Base-by-base conservation (phyloP, 768 basidiomycete genomes). In the Phylloporus arenicola region DNA sequence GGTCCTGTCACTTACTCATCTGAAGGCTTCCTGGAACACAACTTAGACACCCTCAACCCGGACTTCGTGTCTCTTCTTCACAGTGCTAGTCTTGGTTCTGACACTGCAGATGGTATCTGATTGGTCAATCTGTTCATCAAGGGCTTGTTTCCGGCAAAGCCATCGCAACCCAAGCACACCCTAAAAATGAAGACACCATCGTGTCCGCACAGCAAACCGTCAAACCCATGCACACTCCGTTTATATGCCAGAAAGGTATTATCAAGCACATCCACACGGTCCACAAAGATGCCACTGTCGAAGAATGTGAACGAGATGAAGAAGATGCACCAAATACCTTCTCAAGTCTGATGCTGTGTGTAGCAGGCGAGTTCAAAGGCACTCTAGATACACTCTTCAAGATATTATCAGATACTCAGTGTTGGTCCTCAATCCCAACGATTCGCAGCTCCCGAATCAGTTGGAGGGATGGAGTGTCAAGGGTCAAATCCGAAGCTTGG, bases 371-470 rank as follows among this genome's bases (percentile, higher is more conserved):
- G 68, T 92, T 96, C 76, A 81, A 83, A 58, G 70, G 83, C 0
- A 89, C 92, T 5, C 70, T 96, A 44, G 86, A 93, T 60, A 87
- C 84, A 0, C 76, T 96, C 13, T 88, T 97, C 57, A 81, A 87
- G 56, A 92, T 92, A 1, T 73, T 97, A 24, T 84, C 87, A 47
- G 94, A 95, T 59, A 88, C 91, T 14, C 87, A 93, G 70, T 72
- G 82, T 2, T 97, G 93, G 93, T 87, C 84, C 59, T 98, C 58
- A 92, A 88, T 64, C 93, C 94, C 4, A 99, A 98, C 63, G 93
- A 97, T 70, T 85, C 91, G 22, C 94, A 95, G 62, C 71, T 97
- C 17, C 92, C 94, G 33, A 91, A 92, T 64, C 94, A 97, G 65
- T 73, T 97, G 46, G 95, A 98, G 72, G 88, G 90, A 11, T 76